Conservation (phyloP, 805 yeast species). For the Suhomyces vadensis region DNA sequence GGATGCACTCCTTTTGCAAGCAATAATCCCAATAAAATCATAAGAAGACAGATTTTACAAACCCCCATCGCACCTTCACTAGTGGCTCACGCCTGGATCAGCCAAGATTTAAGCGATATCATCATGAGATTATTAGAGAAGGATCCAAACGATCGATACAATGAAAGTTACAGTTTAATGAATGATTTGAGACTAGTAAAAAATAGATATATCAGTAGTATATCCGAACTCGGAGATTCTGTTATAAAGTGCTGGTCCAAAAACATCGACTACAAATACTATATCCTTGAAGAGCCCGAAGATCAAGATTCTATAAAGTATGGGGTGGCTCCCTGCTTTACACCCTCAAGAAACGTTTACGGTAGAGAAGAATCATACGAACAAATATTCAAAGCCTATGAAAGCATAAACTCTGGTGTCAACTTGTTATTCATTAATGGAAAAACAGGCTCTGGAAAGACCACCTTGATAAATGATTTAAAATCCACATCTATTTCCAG, state of each 20-base stretch:
- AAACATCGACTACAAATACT: conserved; percentile 4
- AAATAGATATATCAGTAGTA: conserved; percentile 18
- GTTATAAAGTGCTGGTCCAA: conserved; percentile 3
- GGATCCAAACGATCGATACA: conserved; percentile 40
- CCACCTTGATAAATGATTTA: conserved; percentile 41
- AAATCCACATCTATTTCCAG: conserved; percentile 33
- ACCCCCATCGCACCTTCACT: conserved; percentile 43
- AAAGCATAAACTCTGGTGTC: conserved; percentile 14
- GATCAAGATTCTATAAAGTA: conserved; percentile 6
- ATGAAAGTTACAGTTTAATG: conserved; percentile 32
- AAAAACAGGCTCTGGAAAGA: conserved; percentile 48
- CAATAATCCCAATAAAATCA: conserved; percentile 38
- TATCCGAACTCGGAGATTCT: not conserved
- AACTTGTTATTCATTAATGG: conserved; percentile 39
- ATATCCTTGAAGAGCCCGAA: conserved; percentile 2
- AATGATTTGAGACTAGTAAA: conserved; percentile 34
- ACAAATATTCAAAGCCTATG: conserved; percentile 9
- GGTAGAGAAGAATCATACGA: conserved; percentile 17
- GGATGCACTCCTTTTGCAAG: conserved; percentile 47
- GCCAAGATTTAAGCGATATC: conserved; percentile 34
- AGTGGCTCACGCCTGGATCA: conserved; percentile 27
- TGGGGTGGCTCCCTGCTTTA: conserved; percentile 13
- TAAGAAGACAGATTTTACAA: conserved; percentile 41
- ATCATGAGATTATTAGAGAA: conserved; percentile 46
- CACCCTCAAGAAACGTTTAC: conserved; percentile 8